Conservation (phyloP, 345 rosid species). For the Eucalyptus regnans region DNA sequence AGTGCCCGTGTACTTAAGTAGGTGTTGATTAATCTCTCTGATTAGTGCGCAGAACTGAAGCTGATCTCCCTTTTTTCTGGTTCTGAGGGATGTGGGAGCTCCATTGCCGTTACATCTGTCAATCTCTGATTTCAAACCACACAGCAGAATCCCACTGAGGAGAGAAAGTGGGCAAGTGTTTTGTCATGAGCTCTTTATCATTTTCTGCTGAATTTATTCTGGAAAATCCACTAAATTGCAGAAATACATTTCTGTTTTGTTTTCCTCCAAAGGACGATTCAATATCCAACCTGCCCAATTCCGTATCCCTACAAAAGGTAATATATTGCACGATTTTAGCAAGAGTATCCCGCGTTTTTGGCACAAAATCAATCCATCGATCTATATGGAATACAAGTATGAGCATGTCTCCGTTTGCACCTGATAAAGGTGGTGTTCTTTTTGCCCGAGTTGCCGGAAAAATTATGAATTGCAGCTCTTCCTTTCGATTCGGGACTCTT, state of each 20-base stretch:
- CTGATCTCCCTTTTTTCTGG: not conserved
- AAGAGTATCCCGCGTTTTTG: not conserved
- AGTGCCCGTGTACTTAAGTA: not conserved
- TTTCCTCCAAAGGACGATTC: not conserved
- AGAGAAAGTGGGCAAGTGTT: not conserved
- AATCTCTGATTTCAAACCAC: not conserved
- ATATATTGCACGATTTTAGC: not conserved
- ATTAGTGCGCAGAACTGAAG: not conserved
- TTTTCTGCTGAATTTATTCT: not conserved
- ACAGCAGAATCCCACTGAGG: not conserved
- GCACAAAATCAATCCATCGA: not conserved
- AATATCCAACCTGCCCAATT: not conserved
- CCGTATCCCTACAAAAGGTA: not conserved
- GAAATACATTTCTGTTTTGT: not conserved
- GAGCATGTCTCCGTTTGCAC: not conserved
- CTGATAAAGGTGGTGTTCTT: not conserved
- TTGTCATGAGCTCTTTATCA: not conserved
- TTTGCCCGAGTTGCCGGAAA: not conserved
- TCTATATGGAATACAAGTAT: not conserved
- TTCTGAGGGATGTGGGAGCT: not conserved
- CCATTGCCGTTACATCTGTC: not conserved
- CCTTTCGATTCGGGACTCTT: not conserved
- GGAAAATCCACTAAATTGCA: not conserved
- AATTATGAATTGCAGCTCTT: not conserved
- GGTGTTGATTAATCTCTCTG: not conserved